Percentiles rank a stretch among this genome's conserved stretches.
Conservation (phyloP, 352 stramenopile genomes). For the Phytophthora citrophthora region DNA sequence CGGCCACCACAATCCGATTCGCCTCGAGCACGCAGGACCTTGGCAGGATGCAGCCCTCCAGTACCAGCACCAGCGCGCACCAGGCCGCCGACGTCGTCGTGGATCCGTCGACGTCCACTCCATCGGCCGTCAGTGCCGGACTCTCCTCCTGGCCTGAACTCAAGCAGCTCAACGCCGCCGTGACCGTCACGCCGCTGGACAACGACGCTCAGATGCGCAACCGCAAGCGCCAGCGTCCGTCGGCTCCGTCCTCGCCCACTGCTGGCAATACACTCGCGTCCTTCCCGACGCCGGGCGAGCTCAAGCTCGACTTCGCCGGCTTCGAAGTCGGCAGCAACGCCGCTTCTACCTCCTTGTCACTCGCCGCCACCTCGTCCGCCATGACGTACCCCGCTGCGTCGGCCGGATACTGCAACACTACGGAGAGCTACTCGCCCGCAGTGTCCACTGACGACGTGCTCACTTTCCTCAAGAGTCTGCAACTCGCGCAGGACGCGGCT, state of each 20-base stretch:
- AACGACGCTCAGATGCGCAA: constrained; percentile 35
- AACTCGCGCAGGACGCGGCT: constrained; percentile 40
- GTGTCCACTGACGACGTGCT: constrained; percentile 42
- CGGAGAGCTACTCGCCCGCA: constrained; percentile 17
- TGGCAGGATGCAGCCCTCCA: constrained; percentile 24
- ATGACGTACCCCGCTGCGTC: constrained; percentile 20
- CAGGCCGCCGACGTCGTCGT: constrained; percentile 16
- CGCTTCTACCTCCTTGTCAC: constrained; percentile 12
- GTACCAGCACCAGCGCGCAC: constrained; percentile 2
- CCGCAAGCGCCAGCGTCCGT: constrained; percentile 45
- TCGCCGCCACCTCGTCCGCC: constrained; percentile 21
- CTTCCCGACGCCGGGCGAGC: constrained; percentile 46
- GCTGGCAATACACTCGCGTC: constrained; percentile 7
- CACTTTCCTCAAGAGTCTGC: constrained; percentile 59
- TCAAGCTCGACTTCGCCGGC: constrained; percentile 71
- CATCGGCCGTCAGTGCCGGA: constrained; percentile 6
- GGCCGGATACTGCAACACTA: constrained; percentile 11
- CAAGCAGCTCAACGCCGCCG: constrained; percentile 35
- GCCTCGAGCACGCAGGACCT: constrained; percentile 13
- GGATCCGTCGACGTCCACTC: constrained; percentile 12
- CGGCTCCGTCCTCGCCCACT: constrained; percentile 15
- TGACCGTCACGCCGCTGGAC: constrained; percentile 40
- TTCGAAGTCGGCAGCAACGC: constrained; percentile 43
- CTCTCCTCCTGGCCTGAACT: constrained; percentile 38
- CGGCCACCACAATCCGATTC: constrained; percentile 38